Evolutionary conservation across 441 rosid species (phyloP).

Genomic region (Corymbia citriodora): DNA sequence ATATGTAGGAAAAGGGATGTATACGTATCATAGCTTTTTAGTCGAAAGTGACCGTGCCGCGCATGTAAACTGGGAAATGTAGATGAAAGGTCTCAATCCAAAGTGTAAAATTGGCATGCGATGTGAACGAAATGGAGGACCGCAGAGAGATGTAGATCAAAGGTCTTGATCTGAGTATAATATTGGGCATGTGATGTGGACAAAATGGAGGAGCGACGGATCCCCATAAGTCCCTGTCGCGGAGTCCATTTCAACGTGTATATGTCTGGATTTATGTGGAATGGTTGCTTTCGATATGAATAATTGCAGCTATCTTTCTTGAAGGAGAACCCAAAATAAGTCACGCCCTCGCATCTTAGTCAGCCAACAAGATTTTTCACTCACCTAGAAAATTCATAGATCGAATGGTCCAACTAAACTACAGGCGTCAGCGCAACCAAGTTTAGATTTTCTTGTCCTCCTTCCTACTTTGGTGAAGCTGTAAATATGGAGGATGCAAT

Average conservation of each 20-base stretch:
- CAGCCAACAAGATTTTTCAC: neutral
- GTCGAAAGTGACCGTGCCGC: neutral
- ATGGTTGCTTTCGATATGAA: neutral
- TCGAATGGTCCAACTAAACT: neutral
- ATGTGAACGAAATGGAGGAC: neutral
- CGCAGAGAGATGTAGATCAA: neutral
- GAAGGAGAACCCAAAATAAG: neutral
- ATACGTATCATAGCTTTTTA: neutral
- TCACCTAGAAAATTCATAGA: neutral
- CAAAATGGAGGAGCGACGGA: neutral
- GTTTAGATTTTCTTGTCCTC: neutral
- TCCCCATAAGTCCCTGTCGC: neutral
- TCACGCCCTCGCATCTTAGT: neutral
- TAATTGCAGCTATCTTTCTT: neutral
- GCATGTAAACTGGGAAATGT: neutral
- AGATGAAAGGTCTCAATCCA: neutral
- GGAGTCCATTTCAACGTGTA: neutral
- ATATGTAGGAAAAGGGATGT: neutral
- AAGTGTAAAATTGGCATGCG: neutral
- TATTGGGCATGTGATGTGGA: neutral
- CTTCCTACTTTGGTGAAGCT: neutral
- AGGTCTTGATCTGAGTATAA: neutral
- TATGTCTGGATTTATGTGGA: neutral
- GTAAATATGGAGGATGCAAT: neutral
- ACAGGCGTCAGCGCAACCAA: neutral